Evolutionary conservation across 441 rosid species (phyloP), one percentile per base, ranked within the genome.

Genomic region (Bruguiera hainesii): DNA sequence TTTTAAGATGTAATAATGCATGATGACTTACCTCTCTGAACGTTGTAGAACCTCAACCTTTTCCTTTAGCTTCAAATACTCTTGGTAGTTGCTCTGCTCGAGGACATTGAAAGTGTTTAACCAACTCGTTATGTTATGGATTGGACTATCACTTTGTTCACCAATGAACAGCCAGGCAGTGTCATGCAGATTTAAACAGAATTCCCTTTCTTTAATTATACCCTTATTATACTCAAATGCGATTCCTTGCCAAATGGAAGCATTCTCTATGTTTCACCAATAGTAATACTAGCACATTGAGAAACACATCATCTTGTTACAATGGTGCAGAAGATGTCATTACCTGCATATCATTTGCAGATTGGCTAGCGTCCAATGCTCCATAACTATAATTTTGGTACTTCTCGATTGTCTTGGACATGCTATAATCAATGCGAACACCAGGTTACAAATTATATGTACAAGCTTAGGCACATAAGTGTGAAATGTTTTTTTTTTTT

Each of bases 361-460:
- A 69, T 69, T 71, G 78, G 70, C 69, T 79, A 63, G 79, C 71
- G 33, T 83, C 91, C 76, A 77, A 59, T 25, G 79, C 70, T 52
- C 80, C 84, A 73, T 85, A 84, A 64, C 81, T 82, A 77, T 71
- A 75, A 50, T 77, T 84, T 35, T 81, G 87, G 78, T 88, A 92
- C 78, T 70, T 92, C 74, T 89, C 91, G 69, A 92, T 71, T 26
- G 83, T 83, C 73, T 75, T 77, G n/a, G 75, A 39, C 84, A 85
- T 84, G 75, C 96, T 91, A 78, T 68, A 66, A 65, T 50, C 68
- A 26, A 30, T 57, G 56, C 59, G 42, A 39, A 56, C 30, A 57
- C 23, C 28, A 42, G 2, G 13, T 55, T 1, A 19, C 1, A 30
- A 6, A 67, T 10, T 55, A 26, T 23, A 33, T 7, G 37, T 7